A percentile compares a stretch with the other conserved stretches of the same genome.
phyloP scores from a whole-genome alignment of 257 asterid genomes.

The Przewalskia tangutica region DNA sequence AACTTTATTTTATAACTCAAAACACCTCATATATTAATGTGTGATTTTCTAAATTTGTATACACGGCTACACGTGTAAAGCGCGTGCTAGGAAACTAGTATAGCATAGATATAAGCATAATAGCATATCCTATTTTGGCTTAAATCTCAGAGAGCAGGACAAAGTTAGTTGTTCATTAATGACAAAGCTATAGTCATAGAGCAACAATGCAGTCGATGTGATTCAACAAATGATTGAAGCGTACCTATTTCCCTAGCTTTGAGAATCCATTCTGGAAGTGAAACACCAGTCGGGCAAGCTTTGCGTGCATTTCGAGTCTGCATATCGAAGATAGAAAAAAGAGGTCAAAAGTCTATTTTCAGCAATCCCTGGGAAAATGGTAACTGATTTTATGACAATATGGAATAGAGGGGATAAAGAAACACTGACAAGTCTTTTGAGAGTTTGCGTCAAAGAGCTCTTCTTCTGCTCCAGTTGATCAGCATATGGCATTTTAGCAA shows the following conservation, averaged over 20 bases:
- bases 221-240: slow-evolving; percentile 10
- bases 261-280: slow-evolving; percentile 88
- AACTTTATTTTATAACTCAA: not conserved
- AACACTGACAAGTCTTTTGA: slow-evolving; percentile 64
- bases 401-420: not conserved
- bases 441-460: slow-evolving; percentile 51
- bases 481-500: slow-evolving; percentile 81
- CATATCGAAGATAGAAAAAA: slow-evolving; percentile 12
- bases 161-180: not conserved
- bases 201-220: not conserved
- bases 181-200: not conserved
- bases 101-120: too few species aligned
- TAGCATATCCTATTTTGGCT: not conserved
- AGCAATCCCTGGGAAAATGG: not conserved
- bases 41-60: too few species aligned
- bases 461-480: slow-evolving; percentile 86
- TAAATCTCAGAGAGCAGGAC: not conserved
- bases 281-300: slow-evolving; percentile 76
- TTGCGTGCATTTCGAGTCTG: slow-evolving; percentile 89
- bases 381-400: not conserved
- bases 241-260: slow-evolving; percentile 88
- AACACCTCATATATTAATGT: not conserved
- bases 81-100: too few species aligned
- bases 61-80: too few species aligned
- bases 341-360: not conserved